Evolutionary conservation across 139 green algal genomes (phyloP), one percentile per base, ranked within the genome.

Genomic region (Chlamydomonas asymmetrica): DNA sequence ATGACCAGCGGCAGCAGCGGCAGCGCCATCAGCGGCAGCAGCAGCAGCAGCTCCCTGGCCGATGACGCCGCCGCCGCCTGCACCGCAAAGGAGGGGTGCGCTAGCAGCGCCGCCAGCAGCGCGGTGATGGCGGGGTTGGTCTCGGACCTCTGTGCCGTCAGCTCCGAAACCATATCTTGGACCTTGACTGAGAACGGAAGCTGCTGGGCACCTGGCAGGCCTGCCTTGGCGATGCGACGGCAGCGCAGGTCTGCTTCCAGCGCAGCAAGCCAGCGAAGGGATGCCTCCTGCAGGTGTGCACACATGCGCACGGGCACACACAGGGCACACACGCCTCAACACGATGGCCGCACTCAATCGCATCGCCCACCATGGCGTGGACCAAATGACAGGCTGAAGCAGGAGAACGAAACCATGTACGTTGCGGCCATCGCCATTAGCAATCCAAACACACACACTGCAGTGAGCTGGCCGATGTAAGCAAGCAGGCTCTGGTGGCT

Each of bases 1-100:
- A 82, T 66, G 0, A 84, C 72, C 0, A 75, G 35, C 1, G 79
- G 79, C 65, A 84, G 79, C 18, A 84, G 71, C 40, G 38, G 60
- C 66, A 84, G 66, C 40, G 79, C 62, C 18, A 73, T 32, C 48
- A 64, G 66, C 23, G 79, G 79, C 48, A 73, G 56, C 6, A 80
- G 57, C 59, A 70, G 73, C 27, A 80, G 25, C 65, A 84, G 79
- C 79, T 80, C 37, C 25, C 66, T 49, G 4, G 71, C 66, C 7
- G 73, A 65, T 1, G 59, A 34, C 0, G 79, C 72, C 1, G 73
- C 79, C 2, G 79, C 72, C 25, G n/a, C 52, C 18, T 48, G 38
- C 34, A 76, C 76, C 35, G 45, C 25, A 49, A 68, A 35, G 7
- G 56, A 25, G 48, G 68, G 60, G 61, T 82, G 76, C 37, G 60